Conservation (phyloP, 208 protist genomes). For the Crithidia fasciculata region DNA sequence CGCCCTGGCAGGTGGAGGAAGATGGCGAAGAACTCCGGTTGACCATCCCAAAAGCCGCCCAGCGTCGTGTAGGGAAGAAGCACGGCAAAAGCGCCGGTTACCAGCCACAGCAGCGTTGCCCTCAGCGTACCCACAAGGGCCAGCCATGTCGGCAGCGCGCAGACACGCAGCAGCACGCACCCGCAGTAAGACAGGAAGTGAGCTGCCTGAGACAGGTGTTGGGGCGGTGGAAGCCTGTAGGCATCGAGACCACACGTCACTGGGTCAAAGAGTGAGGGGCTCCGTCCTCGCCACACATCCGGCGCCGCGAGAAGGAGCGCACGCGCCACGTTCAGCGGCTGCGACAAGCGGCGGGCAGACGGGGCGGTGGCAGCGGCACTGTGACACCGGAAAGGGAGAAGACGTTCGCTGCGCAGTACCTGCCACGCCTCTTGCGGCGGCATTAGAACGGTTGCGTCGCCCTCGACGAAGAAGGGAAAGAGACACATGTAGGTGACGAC, state of each 20-base stretch:
- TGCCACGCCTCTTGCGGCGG: conserved; percentile 17
- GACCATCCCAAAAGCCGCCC: neutral
- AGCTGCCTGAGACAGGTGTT: neutral
- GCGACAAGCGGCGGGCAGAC: neutral
- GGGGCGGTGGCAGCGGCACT: neutral
- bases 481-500: conserved; percentile 23
- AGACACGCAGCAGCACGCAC: conserved; percentile 20
- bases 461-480: conserved; percentile 29
- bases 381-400: conserved; percentile 22
- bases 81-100: conserved; percentile 16
- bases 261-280: conserved; percentile 16
- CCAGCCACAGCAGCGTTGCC: conserved; percentile 20
- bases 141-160: conserved; percentile 26
- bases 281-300: conserved; percentile 12
- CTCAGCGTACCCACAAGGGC: conserved; percentile 21
- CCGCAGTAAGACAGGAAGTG: conserved; percentile 13
- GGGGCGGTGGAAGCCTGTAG: neutral
- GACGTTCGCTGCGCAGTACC: conserved; percentile 18
- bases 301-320: conserved; percentile 16
- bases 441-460: conserved; percentile 20
- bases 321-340: conserved; percentile 30
- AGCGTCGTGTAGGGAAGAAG: conserved; percentile 19
- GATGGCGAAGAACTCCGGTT: conserved; percentile 21
- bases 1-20: conserved; percentile 9
- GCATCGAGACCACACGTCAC: conserved; percentile 9